Evolutionary conservation across 768 basidiomycete genomes (phyloP).

Genomic region (Suillus plorans): DNA sequence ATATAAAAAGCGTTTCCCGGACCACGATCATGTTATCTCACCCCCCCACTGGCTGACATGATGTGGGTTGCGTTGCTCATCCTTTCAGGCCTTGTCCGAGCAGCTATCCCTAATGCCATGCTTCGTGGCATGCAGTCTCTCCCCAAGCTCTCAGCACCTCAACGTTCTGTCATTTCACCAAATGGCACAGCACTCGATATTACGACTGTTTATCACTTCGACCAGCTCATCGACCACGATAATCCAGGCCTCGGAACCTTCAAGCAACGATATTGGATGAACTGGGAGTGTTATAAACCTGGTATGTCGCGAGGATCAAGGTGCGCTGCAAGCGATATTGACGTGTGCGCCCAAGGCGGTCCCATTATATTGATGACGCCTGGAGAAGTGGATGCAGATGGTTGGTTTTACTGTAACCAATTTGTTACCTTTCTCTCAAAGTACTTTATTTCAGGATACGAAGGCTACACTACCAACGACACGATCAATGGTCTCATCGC

Average conservation of each 20-base stretch:
- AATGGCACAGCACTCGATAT: constrained; percentile 27
- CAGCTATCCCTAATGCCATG: constrained; percentile 21
- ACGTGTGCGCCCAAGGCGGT: constrained; percentile 15
- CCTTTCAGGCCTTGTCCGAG: constrained; percentile 14
- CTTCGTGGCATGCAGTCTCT: constrained; percentile 17
- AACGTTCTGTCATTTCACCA: constrained; percentile 12
- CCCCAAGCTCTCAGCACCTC: constrained; percentile 12
- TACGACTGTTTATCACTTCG: constrained; percentile 29
- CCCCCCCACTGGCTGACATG: constrained; percentile 10
- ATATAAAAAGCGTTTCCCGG: constrained; percentile 6
- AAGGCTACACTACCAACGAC: constrained; percentile 58
- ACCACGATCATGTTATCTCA: constrained; percentile 27
- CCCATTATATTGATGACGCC: constrained; percentile 46
- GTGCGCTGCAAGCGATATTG: constrained; percentile 24
- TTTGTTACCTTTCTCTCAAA: neutral
- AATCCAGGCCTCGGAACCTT: constrained; percentile 67
- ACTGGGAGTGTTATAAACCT: constrained; percentile 62
- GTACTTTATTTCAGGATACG: constrained; percentile 23
- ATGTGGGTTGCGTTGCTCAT: neutral
- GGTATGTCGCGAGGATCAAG: constrained; percentile 27
- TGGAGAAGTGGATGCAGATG: constrained; percentile 59
- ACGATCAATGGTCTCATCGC: constrained; percentile 67
- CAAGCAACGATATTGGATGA: constrained; percentile 71
- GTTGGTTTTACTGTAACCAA: constrained; percentile 7
- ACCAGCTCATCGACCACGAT: constrained; percentile 43